Base-by-base conservation (phyloP, 2,329 filamentous ascomycete species). In the Diaporthe ilicicola region DNA sequence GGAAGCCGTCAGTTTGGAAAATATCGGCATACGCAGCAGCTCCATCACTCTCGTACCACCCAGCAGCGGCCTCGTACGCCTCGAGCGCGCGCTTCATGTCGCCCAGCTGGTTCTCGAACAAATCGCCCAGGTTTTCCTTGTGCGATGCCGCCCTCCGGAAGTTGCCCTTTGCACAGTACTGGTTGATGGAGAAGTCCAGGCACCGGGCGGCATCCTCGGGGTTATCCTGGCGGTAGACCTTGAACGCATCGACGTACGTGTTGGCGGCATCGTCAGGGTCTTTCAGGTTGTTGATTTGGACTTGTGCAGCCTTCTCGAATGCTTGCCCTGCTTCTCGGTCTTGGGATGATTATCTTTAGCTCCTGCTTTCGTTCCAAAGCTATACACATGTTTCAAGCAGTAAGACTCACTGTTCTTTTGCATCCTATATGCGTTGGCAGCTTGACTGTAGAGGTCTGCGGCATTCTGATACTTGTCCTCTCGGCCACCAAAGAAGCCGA, bases 251-350 rank as follows among this genome's bases (percentile, higher is more conserved):
- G 77, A 92, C 90, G 73, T 94, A 85, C 59, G 92, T 92, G 82
- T 97, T 97, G 74, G 95, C 95, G 59, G 94, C 94, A 79, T 98
- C 96, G 80, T 97, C 94, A 51, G 93, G 93, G 79, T 98, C 95
- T 79, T 94, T 97, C 64, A 98, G 88, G 77, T 95, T 91, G 75
- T 91, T 88, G 62, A 85, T 89, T 81, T 97, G 94, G 72, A 98
- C 91, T 53, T 88, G 82, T n/a, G 94, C 95, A 15, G 94, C 94
- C 81, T 91, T 89, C 81, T 97, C 94, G 75, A 97, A 97, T 15
- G 94, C 91, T 78, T 92, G 88, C 27, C 94, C 95, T 17, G 95
- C 94, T 83, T 97, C 94, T 79, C 92, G 90, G 83, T 91, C 94
- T 96, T 22, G 42, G 17, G n/a, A n/a, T 34, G 4, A 9, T 34